Base-by-base conservation (phyloP, 257 asterid genomes). In the Petunia secreta region DNA sequence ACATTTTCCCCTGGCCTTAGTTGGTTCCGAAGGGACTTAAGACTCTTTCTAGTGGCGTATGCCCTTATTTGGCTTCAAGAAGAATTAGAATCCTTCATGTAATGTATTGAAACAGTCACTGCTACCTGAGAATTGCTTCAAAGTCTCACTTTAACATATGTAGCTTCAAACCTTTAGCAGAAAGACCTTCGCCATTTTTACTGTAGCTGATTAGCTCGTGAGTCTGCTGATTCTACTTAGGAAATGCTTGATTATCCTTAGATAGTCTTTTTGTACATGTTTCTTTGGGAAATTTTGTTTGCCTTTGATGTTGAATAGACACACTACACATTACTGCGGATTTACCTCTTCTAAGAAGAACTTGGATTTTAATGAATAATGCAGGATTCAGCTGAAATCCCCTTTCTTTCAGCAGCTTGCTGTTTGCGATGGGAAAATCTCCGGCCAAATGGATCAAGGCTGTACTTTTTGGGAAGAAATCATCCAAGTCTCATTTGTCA, bases 371-470 rank as follows among this genome's bases (percentile, higher is more conserved):
- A 1, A 5, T 34, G 62, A 66, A 77, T 78, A 68, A 4, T 85
- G 87, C 89, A 87, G 92, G 92, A 34, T 48, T 50, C 84, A 37
- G 79, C 79, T 84, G 86, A 89, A 83, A 75, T 79, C 54, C 75
- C 0, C 43, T 76, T 81, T 80, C 77, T 62, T 80, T 81, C 75
- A 71, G 77, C 78, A 75, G 83, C 68, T 76, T 80, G 48, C 81
- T 38, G 88, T 43, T 36, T 68, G 75, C 85, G 46, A 95, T 95
- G 99, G 97, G 99, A 83, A 95, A 93, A 87, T 96, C 99, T 88
- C 97, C 99, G 0, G 97, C 89, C 80, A 96, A 89, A 81, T 96
- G 99, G 99, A 92, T 96, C 90, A 96, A 94, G 88, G 80, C 92
- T 36, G 94, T 92, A 34, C 99, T 96, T 80, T 94, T 92, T n/a